These are phyloP conservation scores for Citrus unshiu DNA, from an alignment of 345 rosid species.

Conservation along the genomic window DNA sequence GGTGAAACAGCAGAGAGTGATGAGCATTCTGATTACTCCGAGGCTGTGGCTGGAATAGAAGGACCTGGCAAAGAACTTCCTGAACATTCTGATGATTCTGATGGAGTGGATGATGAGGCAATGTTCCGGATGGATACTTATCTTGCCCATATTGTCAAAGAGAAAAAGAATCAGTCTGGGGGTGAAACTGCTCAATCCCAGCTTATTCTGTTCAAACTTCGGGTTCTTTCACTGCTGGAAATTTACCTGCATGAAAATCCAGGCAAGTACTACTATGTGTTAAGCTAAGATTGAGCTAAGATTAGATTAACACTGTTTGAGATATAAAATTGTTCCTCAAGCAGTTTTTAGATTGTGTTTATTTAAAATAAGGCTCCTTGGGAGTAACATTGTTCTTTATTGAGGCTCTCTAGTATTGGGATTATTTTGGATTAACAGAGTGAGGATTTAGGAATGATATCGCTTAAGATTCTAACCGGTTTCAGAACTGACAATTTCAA, in stretches of 20 bases:
- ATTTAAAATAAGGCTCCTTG: not conserved
- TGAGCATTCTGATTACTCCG: conserved; percentile 78
- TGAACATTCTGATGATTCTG: conserved; percentile 76
- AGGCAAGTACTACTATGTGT: conserved; percentile 37
- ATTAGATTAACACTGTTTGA: not conserved
- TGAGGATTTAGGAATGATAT: not conserved
- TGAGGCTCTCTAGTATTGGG: not conserved
- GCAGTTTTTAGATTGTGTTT: not conserved
- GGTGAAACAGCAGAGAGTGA: conserved; percentile 74
- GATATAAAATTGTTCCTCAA: not conserved
- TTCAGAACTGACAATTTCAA: not conserved
- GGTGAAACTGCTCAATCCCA: conserved; percentile 91
- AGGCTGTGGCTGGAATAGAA: conserved; percentile 47
- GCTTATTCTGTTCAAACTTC: conserved; percentile 85
- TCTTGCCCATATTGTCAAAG: conserved; percentile 85
- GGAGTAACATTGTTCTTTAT: not conserved
- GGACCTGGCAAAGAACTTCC: conserved; percentile 39
- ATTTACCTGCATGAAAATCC: conserved; percentile 90
- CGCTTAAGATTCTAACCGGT: not conserved
- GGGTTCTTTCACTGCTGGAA: conserved; percentile 90
- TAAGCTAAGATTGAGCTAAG: not conserved
- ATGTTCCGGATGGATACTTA: conserved; percentile 96
- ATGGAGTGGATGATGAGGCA: conserved; percentile 94
- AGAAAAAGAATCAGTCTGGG: conserved; percentile 83
- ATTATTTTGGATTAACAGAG: not conserved